Base-by-base conservation (phyloP, 352 stramenopile genomes). In the Blastocystis sp. region DNA sequence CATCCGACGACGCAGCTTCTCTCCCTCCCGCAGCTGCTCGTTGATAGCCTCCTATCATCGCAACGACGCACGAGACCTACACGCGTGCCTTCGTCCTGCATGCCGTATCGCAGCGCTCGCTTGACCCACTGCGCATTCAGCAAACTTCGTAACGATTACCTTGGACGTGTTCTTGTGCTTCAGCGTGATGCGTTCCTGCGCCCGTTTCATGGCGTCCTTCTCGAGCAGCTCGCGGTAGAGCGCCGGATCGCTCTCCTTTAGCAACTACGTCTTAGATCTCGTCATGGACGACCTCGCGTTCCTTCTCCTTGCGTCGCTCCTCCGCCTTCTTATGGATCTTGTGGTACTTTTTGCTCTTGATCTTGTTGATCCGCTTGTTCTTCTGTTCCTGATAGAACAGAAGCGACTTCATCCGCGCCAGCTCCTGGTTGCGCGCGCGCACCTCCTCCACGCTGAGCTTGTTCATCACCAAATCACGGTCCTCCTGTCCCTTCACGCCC, bases 371-470 rank as follows among this genome's bases (percentile, higher is more conserved):
- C 40, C 96, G 94, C 87, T 96, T 93, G 63, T 93, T 88, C 88
- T 98, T 99, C 89, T 97, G 93, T 89, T 99, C 95, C 56, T 98
- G 93, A 89, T 98, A 98, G 86, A 98, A 98, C 87, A 99, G 92
- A 53, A 99, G 90, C 71, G 94, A 91, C 53, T 95, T 91, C 89
- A 99, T 93, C 88, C 97, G 97, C 0, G 94, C 90, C 36, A 99
- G 89, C 87, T 98, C 93, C 48, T 88, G 88, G 34, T 92, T 89
- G n/a, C 92, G 77, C 71, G 92, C 90, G 69, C 91, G 90, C 42
- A 94, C 72, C 11, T 84, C 72, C 3, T 84, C 57, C 18, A 71
- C 53, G 38, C 53, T 84, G 18, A 84, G 34, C 40, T 84, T 84
- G 57, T 84, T 65, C 24, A 71, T 38, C 46, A 36, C 57, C 40